These are phyloP conservation scores for Aspergillus unguis DNA, from an alignment of 2,329 filamentous ascomycete species.

Conservation along the genomic window DNA sequence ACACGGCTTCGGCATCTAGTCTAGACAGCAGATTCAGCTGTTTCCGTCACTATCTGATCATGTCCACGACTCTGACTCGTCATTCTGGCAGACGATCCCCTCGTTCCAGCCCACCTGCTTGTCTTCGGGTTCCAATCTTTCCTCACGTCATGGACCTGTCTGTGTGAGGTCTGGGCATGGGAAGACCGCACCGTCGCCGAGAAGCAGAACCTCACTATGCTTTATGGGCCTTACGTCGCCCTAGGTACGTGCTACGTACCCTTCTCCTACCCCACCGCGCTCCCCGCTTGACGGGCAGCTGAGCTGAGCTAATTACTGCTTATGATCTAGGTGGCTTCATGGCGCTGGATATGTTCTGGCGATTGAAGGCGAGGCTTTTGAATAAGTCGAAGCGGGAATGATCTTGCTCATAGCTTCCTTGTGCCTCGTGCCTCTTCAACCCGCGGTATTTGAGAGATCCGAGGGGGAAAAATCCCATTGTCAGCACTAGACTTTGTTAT, in stretches of 20 bases:
- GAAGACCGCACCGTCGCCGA: conserved; percentile 42
- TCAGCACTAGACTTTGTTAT: no score
- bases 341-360: conserved; percentile 37
- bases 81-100: conserved; percentile 49
- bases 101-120: conserved; percentile 58
- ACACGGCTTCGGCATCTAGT: neutral
- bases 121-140: conserved; percentile 59
- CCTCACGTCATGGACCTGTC: conserved; percentile 61
- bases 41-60: neutral
- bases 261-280: neutral
- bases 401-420: neutral
- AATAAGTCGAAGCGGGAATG: conserved; percentile 31
- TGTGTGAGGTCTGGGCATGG: conserved; percentile 61
- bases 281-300: neutral
- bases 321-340: conserved; percentile 33
- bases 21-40: neutral
- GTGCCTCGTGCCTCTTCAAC: neutral
- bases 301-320: conserved; percentile 5
- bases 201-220: conserved; percentile 49
- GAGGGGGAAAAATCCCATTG: neutral
- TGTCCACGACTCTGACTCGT: neutral
- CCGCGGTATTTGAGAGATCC: no score
- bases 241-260: conserved; percentile 46
- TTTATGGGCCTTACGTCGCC: conserved; percentile 58
- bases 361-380: conserved; percentile 28